Evolutionary conservation across 768 basidiomycete species (phyloP), one percentile per base, ranked within the genome.

Genomic region (Phaeotremella fagi): DNA sequence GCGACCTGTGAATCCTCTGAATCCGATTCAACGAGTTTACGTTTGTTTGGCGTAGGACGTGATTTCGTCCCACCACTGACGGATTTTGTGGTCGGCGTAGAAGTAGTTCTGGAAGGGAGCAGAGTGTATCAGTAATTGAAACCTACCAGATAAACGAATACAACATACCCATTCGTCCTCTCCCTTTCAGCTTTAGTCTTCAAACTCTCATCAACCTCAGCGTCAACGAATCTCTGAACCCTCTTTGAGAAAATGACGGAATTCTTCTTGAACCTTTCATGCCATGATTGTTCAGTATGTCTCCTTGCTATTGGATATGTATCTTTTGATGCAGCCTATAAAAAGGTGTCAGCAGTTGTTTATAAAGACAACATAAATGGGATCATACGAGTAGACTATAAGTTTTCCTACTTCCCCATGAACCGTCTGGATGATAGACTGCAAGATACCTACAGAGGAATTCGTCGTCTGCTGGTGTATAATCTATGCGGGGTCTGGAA

Each of bases 211-310:
- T 68, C 66, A 2, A 66, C 38, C 3, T 58, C 61, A 3, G n/a
- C 50, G 3, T 23, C 25, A 0, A 57, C 47, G 23, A 48, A 54
- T 14, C 48, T n/a, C 18, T 46, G 24, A 7, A 68, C 51, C 16
- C 64, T 53, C 16, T 46, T 52, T 15, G 41, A 22, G 14, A 63
- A 60, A 0, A 28, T 28, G 1, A 25, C 35, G 5, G 48, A 5
- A 31, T 66, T 66, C 51, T 61, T 66, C 56, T 66, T 71, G 66
- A 64, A 71, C 15, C 64, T 48, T 46, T 66, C 61, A 41, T 66
- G 66, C 69, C 69, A 71, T 48, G 69, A 71, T 59, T 71, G 66
- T 2, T 44, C 36, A 18, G 59, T 37, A 45, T 71, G 69, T 1
- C 54, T 43, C 3, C 22, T 38, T 18, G 57, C 57, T 14, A 59